Base-by-base conservation (phyloP, 1,284 basidiomycete species). In the Xerocomus nothofagi region DNA sequence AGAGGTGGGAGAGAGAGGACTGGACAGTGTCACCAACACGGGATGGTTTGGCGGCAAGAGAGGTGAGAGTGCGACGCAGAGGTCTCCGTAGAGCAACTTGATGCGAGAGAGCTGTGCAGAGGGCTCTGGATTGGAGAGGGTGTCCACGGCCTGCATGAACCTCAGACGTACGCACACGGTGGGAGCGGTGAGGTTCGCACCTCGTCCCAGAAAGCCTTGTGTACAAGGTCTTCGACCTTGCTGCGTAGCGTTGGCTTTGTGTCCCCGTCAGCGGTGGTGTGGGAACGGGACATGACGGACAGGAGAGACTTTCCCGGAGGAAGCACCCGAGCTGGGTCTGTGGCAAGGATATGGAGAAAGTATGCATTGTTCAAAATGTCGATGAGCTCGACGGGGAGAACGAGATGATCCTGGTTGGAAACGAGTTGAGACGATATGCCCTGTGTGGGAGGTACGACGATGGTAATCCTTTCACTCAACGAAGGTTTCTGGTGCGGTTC, bases 131-230 rank as follows among this genome's bases (percentile, higher is more conserved):
- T 71, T 71, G 4, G 78, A 76, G 8, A 82, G 68, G 6, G 72
- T 62, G 48, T 69, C 68, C 3, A 70, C 47, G 1, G 70, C 77
- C 78, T 80, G 38, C 15, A 46, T 31, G 41, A 51, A 54, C 44
- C 50, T 71, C 53, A 71, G 57, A 29, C 42, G 21, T 40, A 30
- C 36, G 30, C 34, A 20, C 15, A 38, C 39, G 24, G 24, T 37
- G 39, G 49, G 40, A 49, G 36, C 31, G 45, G 20, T n/a, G 54
- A 49, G 37, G 49, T 51, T 50, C 69, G 54, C 59, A 86, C 86
- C 73, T 86, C 78, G 36, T 82, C 80, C 86, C 86, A 89, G 60
- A 88, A 89, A 6, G 82, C 84, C 39, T 68, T 71, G 60, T 83
- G 80, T 14, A 79, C 76, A 6, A 78, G 70, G 47, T 77, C 71